phyloP scores from a whole-genome alignment of 225 moss, liverwort and hornwort species.

The Bryoerythrophyllum caledonicum region DNA sequence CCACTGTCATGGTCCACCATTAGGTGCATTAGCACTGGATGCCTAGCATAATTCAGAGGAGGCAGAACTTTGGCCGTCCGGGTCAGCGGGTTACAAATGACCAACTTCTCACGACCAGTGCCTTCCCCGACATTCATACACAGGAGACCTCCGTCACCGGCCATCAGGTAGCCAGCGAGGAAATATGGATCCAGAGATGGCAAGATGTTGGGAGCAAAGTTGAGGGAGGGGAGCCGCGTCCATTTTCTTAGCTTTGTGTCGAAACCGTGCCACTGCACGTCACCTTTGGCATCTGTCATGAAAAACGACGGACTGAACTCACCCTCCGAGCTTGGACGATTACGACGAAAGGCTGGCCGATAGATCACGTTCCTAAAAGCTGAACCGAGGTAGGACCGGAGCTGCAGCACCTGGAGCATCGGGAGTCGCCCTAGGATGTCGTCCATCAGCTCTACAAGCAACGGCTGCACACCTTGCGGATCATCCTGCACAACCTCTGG shows the following conservation, averaged over 20 bases:
- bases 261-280: conserved; percentile 30
- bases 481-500: neutral
- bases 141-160: conserved; percentile 34
- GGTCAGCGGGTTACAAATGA: conserved; percentile 41
- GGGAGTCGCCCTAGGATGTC: neutral
- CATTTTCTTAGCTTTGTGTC: neutral
- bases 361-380: neutral
- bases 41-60: conserved; percentile 6
- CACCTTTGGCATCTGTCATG: neutral
- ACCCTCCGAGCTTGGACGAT: conserved; percentile 25
- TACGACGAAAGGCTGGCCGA: conserved; percentile 7
- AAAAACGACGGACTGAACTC: conserved; percentile 35
- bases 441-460: neutral
- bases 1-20: neutral
- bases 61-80: conserved; percentile 24
- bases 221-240: conserved; percentile 23
- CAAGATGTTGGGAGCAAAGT: conserved; percentile 1
- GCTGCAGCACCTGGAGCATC: neutral
- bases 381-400: neutral
- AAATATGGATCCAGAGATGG: conserved; percentile 31
- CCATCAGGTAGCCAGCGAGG: conserved; percentile 20
- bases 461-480: neutral
- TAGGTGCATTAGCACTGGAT: conserved; percentile 47
- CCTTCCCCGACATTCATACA: conserved; percentile 35
- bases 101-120: conserved; percentile 10